phyloP scores from a whole-genome alignment of 169 alveolate genomes.

The Toxoplasma gondii region DNA sequence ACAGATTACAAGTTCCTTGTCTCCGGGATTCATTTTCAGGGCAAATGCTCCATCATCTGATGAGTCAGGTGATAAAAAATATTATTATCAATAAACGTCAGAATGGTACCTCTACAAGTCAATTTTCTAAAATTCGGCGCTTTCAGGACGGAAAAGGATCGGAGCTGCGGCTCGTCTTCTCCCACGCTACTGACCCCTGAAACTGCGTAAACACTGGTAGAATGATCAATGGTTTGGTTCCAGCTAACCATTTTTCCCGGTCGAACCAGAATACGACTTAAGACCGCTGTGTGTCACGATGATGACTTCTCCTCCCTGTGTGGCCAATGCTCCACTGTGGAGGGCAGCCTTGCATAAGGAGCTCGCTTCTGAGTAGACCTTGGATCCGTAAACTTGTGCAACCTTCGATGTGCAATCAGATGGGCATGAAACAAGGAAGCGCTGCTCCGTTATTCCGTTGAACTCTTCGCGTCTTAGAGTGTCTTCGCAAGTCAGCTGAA shows the following conservation, averaged over 20 bases:
- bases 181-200: conserved; percentile 60
- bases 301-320: conserved; percentile 74
- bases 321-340: conserved; percentile 69
- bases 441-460: conserved; percentile 56
- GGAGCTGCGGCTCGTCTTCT: conserved; percentile 77
- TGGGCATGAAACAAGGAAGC: conserved; percentile 73
- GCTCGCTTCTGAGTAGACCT: conserved; percentile 74
- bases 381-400: conserved; percentile 68
- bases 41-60: conserved; percentile 78
- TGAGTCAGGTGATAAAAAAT: not conserved
- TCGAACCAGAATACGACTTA: conserved; percentile 66
- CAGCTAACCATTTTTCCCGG: conserved; percentile 71
- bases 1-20: conserved; percentile 76
- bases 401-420: conserved; percentile 66
- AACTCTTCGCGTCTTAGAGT: conserved; percentile 65
- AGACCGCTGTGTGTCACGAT: conserved; percentile 74
- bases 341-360: conserved; percentile 77
- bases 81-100: too few relatives aligned
- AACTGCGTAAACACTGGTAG: not conserved
- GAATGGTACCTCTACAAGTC: conserved; percentile 78
- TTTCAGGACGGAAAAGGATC: conserved; percentile 80
- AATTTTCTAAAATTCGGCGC: conserved; percentile 78
- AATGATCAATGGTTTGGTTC: conserved; percentile 29
- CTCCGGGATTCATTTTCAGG: conserved; percentile 79
- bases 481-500: conserved; percentile 71